Percentiles rank a stretch among this genome's conserved stretches.
phyloP scores from a whole-genome alignment of 192 early-diverging fungal genomes.

The Coemansia sp. region DNA sequence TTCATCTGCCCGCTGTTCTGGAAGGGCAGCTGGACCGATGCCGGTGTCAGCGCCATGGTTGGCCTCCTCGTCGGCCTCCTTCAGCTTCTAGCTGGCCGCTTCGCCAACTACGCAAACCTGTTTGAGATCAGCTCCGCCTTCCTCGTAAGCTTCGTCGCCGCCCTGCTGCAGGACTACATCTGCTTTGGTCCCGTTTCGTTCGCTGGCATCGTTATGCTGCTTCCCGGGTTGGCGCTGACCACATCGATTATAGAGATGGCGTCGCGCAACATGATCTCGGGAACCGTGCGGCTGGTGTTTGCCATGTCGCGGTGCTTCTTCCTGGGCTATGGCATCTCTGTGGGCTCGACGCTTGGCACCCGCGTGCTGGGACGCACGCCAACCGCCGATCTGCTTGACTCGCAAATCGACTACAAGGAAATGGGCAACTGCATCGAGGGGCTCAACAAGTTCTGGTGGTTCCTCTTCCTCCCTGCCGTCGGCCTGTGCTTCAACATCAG shows the following conservation, averaged over 20 bases:
- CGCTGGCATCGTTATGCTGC: slow-evolving; percentile 61
- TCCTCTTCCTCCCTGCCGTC: slow-evolving; percentile 61
- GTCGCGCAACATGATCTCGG: slow-evolving; percentile 84
- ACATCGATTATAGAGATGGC: slow-evolving; percentile 84
- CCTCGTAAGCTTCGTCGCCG: slow-evolving; percentile 61
- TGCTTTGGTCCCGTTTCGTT: slow-evolving; percentile 66
- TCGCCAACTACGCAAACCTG: slow-evolving; percentile 64
- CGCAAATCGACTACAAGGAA: slow-evolving; percentile 22
- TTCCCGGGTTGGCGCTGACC: slow-evolving; percentile 79
- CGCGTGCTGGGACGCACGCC: slow-evolving; percentile 57
- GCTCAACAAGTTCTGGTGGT: slow-evolving; percentile 55
- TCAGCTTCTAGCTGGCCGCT: slow-evolving; percentile 63
- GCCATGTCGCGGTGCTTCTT: slow-evolving; percentile 78
- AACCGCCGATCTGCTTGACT: slow-evolving; percentile 19
- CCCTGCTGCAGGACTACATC: slow-evolving; percentile 60
- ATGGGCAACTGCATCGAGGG: slow-evolving; percentile 42
- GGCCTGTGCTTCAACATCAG: slow-evolving; percentile 58
- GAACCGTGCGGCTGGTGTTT: slow-evolving; percentile 79
- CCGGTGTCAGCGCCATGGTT: slow-evolving; percentile 55
- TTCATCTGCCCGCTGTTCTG: slow-evolving; percentile 68
- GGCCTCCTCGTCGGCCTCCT: slow-evolving; percentile 62
- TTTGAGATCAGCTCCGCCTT: slow-evolving; percentile 72
- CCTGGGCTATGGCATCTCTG: slow-evolving; percentile 71
- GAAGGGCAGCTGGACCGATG: slow-evolving; percentile 68
- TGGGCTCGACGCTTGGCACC: slow-evolving; percentile 62